phyloP scores from a whole-genome alignment of 1,284 basidiomycete species.

The Tausonia pullulans region DNA sequence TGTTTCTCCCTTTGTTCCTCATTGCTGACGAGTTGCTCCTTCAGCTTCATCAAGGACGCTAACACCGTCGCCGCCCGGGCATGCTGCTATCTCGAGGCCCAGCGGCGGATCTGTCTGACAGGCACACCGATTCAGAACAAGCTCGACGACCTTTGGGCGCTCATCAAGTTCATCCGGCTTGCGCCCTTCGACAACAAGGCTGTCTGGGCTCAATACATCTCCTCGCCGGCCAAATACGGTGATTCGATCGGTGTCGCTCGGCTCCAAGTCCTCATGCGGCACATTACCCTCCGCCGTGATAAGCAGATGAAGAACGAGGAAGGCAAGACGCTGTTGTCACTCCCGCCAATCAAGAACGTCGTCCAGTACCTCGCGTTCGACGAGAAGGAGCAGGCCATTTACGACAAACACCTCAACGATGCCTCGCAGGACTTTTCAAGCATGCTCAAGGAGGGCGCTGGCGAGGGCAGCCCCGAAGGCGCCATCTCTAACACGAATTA shows the following conservation, averaged over 20 bases:
- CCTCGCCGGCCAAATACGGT: conserved; percentile 78
- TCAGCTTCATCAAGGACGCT: conserved; percentile 90
- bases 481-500: conserved; percentile 71
- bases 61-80: conserved; percentile 87
- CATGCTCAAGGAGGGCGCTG: conserved; percentile 20
- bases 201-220: conserved; percentile 86
- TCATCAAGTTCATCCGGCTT: conserved; percentile 90
- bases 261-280: conserved; percentile 95
- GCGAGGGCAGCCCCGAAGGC: conserved; percentile 45
- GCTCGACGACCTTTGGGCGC: conserved; percentile 90
- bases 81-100: conserved; percentile 85
- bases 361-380: conserved; percentile 76
- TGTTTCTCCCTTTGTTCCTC: conserved; percentile 17
- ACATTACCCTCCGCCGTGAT: conserved; percentile 87
- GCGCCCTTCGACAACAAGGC: conserved; percentile 87
- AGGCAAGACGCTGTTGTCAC: conserved; percentile 69
- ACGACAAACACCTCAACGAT: conserved; percentile 74
- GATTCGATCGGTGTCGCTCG: conserved; percentile 84
- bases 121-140: conserved; percentile 99
- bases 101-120: conserved; percentile 84
- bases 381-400: conserved; percentile 69
- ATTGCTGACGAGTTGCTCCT: conserved; percentile 3
- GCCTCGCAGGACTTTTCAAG: conserved; percentile 71
- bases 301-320: conserved; percentile 77
- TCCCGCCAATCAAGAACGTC: conserved; percentile 79